Evolutionary conservation across 2,329 filamentous ascomycete genomes (phyloP).

Genomic region (Cordyceps farinosa): DNA sequence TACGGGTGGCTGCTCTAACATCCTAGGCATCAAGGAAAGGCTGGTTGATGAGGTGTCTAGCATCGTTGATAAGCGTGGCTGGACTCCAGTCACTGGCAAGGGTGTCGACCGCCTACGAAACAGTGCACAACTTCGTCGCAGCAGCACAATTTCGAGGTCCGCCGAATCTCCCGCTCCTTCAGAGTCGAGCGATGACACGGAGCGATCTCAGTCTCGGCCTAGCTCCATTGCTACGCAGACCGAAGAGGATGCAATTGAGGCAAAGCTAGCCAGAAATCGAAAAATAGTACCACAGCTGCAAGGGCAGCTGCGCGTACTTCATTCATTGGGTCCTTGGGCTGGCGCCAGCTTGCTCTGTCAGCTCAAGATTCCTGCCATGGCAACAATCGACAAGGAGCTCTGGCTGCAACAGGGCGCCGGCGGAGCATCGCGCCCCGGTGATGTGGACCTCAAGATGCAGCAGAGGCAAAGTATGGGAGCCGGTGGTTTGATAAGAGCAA

Average conservation of each 20-base stretch:
- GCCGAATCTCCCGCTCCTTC: constrained; percentile 23
- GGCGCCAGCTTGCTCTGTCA: constrained; percentile 69
- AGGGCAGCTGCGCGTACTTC: constrained; percentile 61
- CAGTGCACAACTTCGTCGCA: constrained; percentile 41
- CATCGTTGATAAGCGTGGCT: constrained; percentile 66
- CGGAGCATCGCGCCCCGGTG: constrained; percentile 57
- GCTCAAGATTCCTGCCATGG: constrained; percentile 64
- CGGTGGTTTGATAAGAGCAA: constrained; percentile 42
- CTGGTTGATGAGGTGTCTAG: constrained; percentile 70
- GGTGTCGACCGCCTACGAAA: constrained; percentile 53
- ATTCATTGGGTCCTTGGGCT: constrained; percentile 69
- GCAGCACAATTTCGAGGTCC: constrained; percentile 22
- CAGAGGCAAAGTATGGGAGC: constrained; percentile 64
- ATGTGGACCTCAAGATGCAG: constrained; percentile 55
- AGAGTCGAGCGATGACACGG: constrained; percentile 25
- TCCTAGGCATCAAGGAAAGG: constrained; percentile 75
- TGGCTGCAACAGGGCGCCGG: constrained; percentile 65
- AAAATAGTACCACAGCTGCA: constrained; percentile 42
- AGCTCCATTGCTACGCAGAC: constrained; percentile 25
- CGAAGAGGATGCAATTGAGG: constrained; percentile 33
- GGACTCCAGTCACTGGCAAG: constrained; percentile 72
- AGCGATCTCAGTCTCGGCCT: constrained; percentile 21
- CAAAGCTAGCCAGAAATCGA: constrained; percentile 35
- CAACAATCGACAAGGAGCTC: constrained; percentile 66
- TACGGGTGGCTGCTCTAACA: constrained; percentile 72